Base-by-base conservation (phyloP, 148 eudicot species). In the Nyssa sinensis region DNA sequence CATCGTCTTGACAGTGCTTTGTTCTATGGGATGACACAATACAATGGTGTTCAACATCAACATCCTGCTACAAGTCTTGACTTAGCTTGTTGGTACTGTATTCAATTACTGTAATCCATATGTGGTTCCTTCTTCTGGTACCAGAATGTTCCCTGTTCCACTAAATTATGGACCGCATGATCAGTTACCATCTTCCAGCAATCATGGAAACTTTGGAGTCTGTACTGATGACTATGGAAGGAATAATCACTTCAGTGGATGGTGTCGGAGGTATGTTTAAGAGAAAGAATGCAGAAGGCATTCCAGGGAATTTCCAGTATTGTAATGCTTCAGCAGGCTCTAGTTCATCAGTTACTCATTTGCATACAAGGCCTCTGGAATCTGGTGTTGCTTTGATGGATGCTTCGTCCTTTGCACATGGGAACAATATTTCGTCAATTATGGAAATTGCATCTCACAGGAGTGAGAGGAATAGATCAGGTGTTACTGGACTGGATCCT, bases 261-360 rank as follows among this genome's bases (percentile, higher is more conserved):
- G 89, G 85, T 69, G 59, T 73, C 21, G 69, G 88, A 82, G 89
- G 83, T 63, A 49, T 82, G 25, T 87, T 80, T 78, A 94, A 94
- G 88, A 80, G 91, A 78, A 94, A 94, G 78, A 85, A 75, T 67
- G 81, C 89, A 12, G 98, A 90, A 75, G 84, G 88, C 28, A 58
- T 81, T 67, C 80, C 80, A 2, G 78, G 78, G 69, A 85, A 78
- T 77, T 68, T 62, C 79, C 89, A 82, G 53, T 84, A 85, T 73
- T 78, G 74, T 58, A 81, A 85, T 74, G 70, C 81, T 69, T 74
- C 83, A 55, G 89, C 86, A 4, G 90, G 91, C 67, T 84, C 97
- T 39, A 90, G 97, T 79, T 87, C 89, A 72, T 83, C 90, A 27
- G 77, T 80, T 77, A 74, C 86, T 23, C 84, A 87, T 7, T 57